phyloP scores from a whole-genome alignment of 2,329 filamentous ascomycete genomes.

The Scytalidium sp. region DNA sequence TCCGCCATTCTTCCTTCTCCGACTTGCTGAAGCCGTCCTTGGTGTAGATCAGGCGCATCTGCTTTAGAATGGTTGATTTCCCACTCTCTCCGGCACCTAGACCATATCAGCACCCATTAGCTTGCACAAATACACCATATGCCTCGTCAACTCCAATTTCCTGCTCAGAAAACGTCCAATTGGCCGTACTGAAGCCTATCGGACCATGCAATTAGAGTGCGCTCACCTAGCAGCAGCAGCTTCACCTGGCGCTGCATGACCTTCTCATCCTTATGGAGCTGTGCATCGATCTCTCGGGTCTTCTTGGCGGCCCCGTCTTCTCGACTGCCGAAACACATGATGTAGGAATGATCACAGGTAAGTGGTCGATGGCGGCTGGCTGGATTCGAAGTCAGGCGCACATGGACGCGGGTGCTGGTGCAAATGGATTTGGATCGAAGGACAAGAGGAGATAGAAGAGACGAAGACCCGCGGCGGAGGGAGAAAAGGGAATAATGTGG shows the following conservation, averaged over 20 bases:
- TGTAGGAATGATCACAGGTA: conserved; percentile 21
- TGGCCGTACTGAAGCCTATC: not conserved
- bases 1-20: conserved; percentile 90
- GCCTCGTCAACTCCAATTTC: too few relatives aligned
- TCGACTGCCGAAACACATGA: conserved; percentile 63
- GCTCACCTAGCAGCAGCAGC: conserved; percentile 83
- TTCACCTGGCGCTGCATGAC: conserved; percentile 84
- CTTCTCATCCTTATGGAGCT: conserved; percentile 85
- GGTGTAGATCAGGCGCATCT: conserved; percentile 97
- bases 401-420: not conserved
- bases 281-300: conserved; percentile 79
- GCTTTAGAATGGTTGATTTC: conserved; percentile 96
- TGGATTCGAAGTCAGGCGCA: not conserved
- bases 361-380: not conserved
- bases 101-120: too few relatives aligned
- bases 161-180: conserved; percentile 3
- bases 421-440: not conserved
- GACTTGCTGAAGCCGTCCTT: conserved; percentile 79
- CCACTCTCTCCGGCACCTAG: conserved; percentile 90
- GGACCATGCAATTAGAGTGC: conserved; percentile 1
- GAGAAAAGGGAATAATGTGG: not conserved
- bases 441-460: not conserved
- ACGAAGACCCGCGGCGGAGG: too few relatives aligned
- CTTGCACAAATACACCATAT: too few relatives aligned
- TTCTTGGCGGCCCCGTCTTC: conserved; percentile 46